These are phyloP conservation scores for Yamadazyma blattariae DNA, from an alignment of 1,139 yeast genomes.

Conservation along the genomic window DNA sequence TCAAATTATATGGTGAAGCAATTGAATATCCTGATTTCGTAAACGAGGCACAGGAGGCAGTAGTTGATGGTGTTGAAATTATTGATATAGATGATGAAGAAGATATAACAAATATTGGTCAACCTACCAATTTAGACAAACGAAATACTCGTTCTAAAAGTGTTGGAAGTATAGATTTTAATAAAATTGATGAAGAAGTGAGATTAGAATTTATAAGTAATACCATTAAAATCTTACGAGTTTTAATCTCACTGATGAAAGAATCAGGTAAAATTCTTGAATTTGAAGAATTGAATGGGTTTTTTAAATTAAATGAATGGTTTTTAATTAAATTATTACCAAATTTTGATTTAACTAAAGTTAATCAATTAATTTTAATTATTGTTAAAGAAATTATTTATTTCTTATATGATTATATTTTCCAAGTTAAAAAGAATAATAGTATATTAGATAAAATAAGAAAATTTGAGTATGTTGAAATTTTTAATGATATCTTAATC, in stretches of 20 bases:
- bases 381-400: slow-evolving; percentile 28
- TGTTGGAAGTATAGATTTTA: slow-evolving; percentile 12
- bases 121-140: neutral
- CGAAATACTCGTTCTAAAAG: slow-evolving; percentile 7
- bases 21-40: slow-evolving; percentile 9
- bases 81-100: slow-evolving; percentile 21
- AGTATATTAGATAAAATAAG: slow-evolving; percentile 1
- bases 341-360: slow-evolving; percentile 13
- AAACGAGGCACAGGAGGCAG: neutral
- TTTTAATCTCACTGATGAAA: slow-evolving; percentile 9
- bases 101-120: slow-evolving; percentile 25
- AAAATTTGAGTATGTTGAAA: slow-evolving; percentile 18
- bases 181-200: slow-evolving; percentile 24
- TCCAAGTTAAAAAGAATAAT: slow-evolving; percentile 2
- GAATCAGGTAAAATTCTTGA: neutral
- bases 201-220: slow-evolving; percentile 26
- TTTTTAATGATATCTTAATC: slow-evolving; percentile 22
- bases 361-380: slow-evolving; percentile 17
- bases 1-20: slow-evolving; percentile 16
- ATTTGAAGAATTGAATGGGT: slow-evolving; percentile 9
- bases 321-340: slow-evolving; percentile 18
- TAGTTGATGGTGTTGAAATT: neutral
- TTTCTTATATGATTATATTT: slow-evolving; percentile 19
- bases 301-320: slow-evolving; percentile 16
- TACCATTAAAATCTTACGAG: slow-evolving; percentile 21